phyloP scores from a whole-genome alignment of 257 asterid species.

The Salvia rosmarinus region DNA sequence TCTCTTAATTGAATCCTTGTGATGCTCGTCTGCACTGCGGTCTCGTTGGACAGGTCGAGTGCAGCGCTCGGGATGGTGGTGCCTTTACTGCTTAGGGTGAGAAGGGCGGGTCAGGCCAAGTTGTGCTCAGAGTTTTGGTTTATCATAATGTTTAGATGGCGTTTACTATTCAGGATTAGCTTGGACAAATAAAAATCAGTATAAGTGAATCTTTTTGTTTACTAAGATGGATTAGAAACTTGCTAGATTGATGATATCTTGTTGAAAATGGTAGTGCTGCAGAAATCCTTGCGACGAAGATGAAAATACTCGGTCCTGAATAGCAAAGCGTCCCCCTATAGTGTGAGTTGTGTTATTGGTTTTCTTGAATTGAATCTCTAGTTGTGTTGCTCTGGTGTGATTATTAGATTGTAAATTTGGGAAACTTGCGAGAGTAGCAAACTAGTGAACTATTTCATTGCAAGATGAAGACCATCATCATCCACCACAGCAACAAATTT shows the following conservation, averaged over 20 bases:
- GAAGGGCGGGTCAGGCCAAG: constrained; percentile 39
- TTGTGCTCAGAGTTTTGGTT: constrained; percentile 40
- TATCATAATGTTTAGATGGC: constrained; percentile 22
- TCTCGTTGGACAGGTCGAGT: constrained; percentile 74
- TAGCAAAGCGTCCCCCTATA: too few species aligned
- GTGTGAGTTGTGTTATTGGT: neutral
- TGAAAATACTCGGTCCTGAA: too few species aligned
- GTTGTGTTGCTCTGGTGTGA: neutral
- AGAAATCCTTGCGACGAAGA: too few species aligned
- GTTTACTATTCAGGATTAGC: too few species aligned
- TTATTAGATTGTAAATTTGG: too few species aligned
- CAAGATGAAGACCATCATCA: neutral
- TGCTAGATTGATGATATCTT: too few species aligned
- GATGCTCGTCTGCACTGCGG: constrained; percentile 65
- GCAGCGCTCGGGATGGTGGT: constrained; percentile 73
- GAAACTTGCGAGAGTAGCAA: neutral
- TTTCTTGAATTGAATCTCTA: constrained; percentile 6
- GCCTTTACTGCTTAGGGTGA: constrained; percentile 55
- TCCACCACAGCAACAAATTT: neutral
- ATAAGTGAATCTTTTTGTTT: too few species aligned
- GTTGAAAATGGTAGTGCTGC: too few species aligned
- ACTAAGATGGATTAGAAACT: too few species aligned
- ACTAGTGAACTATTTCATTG: neutral
- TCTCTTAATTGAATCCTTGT: constrained; percentile 25
- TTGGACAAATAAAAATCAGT: too few species aligned